phyloP scores from a whole-genome alignment of 1,284 basidiomycete genomes.

The Marasmius oreades region DNA sequence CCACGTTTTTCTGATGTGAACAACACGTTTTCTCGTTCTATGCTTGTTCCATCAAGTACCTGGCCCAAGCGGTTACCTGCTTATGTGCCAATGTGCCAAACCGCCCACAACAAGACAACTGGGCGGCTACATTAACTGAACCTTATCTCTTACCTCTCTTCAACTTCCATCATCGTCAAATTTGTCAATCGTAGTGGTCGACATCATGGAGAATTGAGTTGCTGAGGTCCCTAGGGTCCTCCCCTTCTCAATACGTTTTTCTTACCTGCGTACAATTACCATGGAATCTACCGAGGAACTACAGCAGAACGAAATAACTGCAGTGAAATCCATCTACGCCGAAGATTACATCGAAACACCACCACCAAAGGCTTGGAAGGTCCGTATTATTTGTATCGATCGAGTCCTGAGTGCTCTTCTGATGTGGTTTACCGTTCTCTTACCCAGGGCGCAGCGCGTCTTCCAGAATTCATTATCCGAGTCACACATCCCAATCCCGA shows the following conservation, averaged over 20 bases:
- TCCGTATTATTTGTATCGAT: slow-evolving; percentile 23
- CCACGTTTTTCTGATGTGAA: no score
- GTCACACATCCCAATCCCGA: slow-evolving; percentile 58
- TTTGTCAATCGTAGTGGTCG: background rate
- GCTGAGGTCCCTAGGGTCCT: slow-evolving; percentile 67
- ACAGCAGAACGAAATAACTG: slow-evolving; percentile 73
- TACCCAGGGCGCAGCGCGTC: slow-evolving; percentile 55
- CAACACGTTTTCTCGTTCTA: no score
- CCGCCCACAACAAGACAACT: background rate
- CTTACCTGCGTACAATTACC: slow-evolving; percentile 21
- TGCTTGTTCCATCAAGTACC: no score
- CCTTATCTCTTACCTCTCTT: background rate
- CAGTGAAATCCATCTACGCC: slow-evolving; percentile 73
- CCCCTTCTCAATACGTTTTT: slow-evolving; percentile 41
- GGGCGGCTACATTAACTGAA: background rate
- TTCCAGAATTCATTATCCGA: slow-evolving; percentile 72
- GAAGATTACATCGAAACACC: slow-evolving; percentile 69
- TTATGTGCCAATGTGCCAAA: background rate
- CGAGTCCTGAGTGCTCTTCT: background rate
- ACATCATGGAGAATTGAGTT: slow-evolving; percentile 46
- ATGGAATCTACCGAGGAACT: slow-evolving; percentile 73
- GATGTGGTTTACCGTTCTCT: slow-evolving; percentile 9
- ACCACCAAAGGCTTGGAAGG: slow-evolving; percentile 80
- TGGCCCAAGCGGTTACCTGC: background rate
- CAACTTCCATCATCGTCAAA: background rate